Conservation (phyloP, 257 asterid species). For the Plectranthus barbatus region DNA sequence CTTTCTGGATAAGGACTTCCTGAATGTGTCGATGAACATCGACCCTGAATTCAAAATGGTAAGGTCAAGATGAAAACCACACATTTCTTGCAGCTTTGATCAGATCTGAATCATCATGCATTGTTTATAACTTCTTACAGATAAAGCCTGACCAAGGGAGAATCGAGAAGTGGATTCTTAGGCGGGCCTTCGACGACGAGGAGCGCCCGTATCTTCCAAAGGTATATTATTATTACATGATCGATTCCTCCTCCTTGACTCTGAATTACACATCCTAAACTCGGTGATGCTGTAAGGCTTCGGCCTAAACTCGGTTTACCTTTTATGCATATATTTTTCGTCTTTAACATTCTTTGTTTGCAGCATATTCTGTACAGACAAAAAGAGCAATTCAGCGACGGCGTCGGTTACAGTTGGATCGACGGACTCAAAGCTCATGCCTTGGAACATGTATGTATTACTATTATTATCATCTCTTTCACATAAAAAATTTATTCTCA, state of each 20-base stretch:
- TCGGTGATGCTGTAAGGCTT: too few relatives aligned
- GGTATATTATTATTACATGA: constrained; percentile 36
- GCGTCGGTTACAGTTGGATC: constrained; percentile 98
- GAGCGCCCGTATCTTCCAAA: constrained; percentile 88
- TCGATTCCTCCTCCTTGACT: neutral
- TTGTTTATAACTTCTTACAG: constrained; percentile 24
- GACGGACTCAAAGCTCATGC: constrained; percentile 98
- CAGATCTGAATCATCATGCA: neutral
- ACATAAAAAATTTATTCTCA: too few relatives aligned
- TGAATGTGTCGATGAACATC: constrained; percentile 78
- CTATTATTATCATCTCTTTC: neutral
- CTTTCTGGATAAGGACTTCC: constrained; percentile 81
- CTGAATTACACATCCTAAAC: neutral
- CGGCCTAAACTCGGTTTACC: too few relatives aligned
- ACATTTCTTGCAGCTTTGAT: too few relatives aligned
- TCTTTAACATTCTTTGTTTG: constrained; percentile 22
- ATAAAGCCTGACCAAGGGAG: constrained; percentile 68
- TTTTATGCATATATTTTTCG: too few relatives aligned
- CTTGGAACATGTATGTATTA: constrained; percentile 42
- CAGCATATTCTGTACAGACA: constrained; percentile 95
- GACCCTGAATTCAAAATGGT: constrained; percentile 95
- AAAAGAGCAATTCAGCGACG: constrained; percentile 98
- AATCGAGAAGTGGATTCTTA: constrained; percentile 88
- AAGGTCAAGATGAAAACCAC: neutral
- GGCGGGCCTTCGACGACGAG: constrained; percentile 92